Evolutionary conservation across 192 early-diverging fungal genomes (phyloP), one percentile per base, ranked within the genome.

Genomic region (Entomortierella parvispora): DNA sequence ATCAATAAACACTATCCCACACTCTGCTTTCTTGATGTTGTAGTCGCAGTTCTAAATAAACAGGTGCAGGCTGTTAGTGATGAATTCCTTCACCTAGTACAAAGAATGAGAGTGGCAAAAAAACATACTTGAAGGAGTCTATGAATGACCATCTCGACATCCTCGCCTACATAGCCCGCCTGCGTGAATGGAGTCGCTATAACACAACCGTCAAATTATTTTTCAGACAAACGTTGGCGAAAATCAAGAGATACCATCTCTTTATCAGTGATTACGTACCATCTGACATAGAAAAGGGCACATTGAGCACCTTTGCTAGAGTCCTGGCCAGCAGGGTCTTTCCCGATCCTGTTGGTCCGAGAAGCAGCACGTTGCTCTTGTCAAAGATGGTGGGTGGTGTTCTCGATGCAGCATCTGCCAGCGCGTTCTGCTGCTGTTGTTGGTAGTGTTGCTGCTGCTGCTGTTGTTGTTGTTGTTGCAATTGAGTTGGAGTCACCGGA

Each of bases 121-220:
- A 46, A 25, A 33, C 18, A 20, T 72, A 84, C 88, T 79, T 96
- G 95, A 54, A 96, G 74, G 45, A 96, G 78, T 23, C 94, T 81
- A 53, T 92, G 90, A 58, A 96, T 93, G 28, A 94, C 93, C 22
- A 91, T 77, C 67, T 96, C 95, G 18, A 95, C 94, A 79, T 96
- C 95, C 62, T 96, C 95, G 43, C 95, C 95, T 9, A 95, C 95
- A 71, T 96, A 96, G 6, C 95, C 95, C 18, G 94, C 90, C 67
- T 94, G 93, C 15, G 95, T 96, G 65, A 96, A 88, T n/a, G 94
- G 92, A 2, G 93, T 95, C 1, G 95, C 74, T 77, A 53, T 22
- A 32, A 29, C 7, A n/a, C 8, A 17, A 56, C 9, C 7, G 34
- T n/a, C n/a, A n/a, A n/a, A n/a, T n/a, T n/a, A n/a, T n/a, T n/a